Evolutionary conservation across 257 asterid genomes (phyloP), one percentile per base, ranked within the genome.

Genomic region (Lantana camara): DNA sequence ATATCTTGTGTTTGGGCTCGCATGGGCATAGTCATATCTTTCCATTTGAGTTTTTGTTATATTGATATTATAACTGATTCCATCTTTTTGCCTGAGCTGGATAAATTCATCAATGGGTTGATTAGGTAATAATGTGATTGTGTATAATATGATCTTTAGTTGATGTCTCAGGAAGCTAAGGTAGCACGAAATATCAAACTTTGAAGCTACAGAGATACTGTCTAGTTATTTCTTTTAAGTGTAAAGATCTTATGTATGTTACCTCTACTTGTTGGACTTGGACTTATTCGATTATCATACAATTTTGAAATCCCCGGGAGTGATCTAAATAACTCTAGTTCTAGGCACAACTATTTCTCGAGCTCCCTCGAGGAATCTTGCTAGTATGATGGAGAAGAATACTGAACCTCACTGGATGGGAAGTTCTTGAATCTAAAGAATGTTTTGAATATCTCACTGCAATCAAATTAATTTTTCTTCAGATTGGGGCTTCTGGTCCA

Each of bases 31-130:
- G 3, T n/a, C 12, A 1, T 17, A 2, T 8, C 9, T 37, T 16
- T 27, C 16, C 5, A 7, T 34, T 13, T 29, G 37, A 7, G n/a
- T 51, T 61, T 68, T n/a, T 62, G 45, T 21, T 54, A 5, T 29
- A 38, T 35, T 13, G 10, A 45, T 41, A 40, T 24, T 15, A 50
- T 60, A 19, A 17, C n/a, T 11, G 29, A 27, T 52, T 1, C 20
- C 30, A 63, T 21, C 48, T 16, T 14, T n/a, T 48, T 48, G 68
- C n/a, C 0, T 6, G 21, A 21, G 9, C 13, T 21, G 60, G 34
- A 41, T 56, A n/a, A 32, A 68, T 56, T 4, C 41, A 55, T 40
- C 10, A 46, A 54, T 54, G 59, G 17, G 47, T 27, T 40, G 63
- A 30, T 49, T 20, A 22, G 71, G 41, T n/a, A 44, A 14, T 42